phyloP scores from a whole-genome alignment of 208 protist species.

The Herpetomonas muscarum region DNA sequence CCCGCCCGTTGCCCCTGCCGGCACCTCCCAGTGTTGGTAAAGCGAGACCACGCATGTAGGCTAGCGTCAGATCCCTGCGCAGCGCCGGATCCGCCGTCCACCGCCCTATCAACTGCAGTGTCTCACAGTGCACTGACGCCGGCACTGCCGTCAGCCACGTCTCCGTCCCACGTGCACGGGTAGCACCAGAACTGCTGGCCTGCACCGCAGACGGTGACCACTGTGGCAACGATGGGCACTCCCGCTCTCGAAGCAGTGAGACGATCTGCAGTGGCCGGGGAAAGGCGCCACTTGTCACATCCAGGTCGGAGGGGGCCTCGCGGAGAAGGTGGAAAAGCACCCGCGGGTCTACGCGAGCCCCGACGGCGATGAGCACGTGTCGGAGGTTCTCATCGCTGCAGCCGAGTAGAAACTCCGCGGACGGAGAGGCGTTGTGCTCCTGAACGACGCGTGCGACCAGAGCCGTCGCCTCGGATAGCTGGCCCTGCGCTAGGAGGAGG shows the following conservation, averaged over 20 bases:
- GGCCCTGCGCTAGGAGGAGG: constrained; percentile 19
- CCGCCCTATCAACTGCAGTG: constrained; percentile 21
- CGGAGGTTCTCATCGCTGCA: background rate
- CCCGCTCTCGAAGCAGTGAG: background rate
- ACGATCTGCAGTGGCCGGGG: constrained; percentile 1
- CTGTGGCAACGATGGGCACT: background rate
- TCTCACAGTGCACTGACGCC: constrained; percentile 30
- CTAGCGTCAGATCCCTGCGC: constrained; percentile 25
- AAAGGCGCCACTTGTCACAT: background rate
- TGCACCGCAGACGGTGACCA: too few species aligned
- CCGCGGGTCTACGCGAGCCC: constrained; percentile 1
- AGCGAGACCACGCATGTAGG: constrained; percentile 17
- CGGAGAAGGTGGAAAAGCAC: constrained; percentile 12
- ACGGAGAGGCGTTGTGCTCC: constrained; percentile 12
- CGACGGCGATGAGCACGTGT: background rate
- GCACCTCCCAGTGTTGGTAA: background rate
- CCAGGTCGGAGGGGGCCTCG: background rate
- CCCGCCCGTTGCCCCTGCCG: background rate
- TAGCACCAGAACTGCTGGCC: too few species aligned
- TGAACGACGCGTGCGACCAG: constrained; percentile 2
- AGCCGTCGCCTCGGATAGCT: background rate
- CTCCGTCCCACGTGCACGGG: too few species aligned
- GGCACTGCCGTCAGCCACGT: constrained; percentile 5
- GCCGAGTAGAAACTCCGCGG: constrained; percentile 10
- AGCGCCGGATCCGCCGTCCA: constrained; percentile 4